These are phyloP conservation scores for Neonectria ditissima DNA, from an alignment of 2,329 filamentous ascomycete species.

Conservation along the genomic window DNA sequence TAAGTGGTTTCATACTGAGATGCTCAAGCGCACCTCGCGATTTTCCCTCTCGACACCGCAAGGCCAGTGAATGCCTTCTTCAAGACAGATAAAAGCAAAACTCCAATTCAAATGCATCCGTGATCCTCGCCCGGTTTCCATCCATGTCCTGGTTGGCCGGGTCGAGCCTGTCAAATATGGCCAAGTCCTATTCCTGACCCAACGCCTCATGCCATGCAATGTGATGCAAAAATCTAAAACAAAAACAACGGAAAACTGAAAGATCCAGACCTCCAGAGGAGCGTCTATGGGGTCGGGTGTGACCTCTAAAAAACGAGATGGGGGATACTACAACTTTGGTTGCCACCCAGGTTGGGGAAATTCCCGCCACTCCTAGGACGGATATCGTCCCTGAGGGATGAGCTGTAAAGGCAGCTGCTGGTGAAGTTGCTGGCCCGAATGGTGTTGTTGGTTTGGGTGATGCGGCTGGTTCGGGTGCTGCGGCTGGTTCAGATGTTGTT, in stretches of 20 bases:
- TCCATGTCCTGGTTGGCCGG: slow-evolving; percentile 16
- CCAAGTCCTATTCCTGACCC: slow-evolving; percentile 34
- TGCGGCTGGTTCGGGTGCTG: too few species aligned
- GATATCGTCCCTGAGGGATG: slow-evolving; percentile 49
- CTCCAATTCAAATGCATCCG: slow-evolving; percentile 28
- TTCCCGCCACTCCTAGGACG: slow-evolving; percentile 49
- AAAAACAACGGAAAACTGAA: slow-evolving; percentile 31
- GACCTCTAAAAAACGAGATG: slow-evolving; percentile 21
- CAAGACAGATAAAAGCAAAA: slow-evolving; percentile 14
- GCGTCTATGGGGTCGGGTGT: slow-evolving; percentile 18
- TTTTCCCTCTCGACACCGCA: slow-evolving; percentile 6
- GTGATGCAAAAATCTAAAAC: slow-evolving; percentile 38
- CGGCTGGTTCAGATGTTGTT: slow-evolving; percentile 6
- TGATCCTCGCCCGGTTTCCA: slow-evolving; percentile 13
- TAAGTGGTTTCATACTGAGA: slow-evolving; percentile 5
- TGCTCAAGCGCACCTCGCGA: slow-evolving; percentile 12
- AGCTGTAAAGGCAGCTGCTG: slow-evolving; percentile 43
- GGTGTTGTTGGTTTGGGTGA: background rate
- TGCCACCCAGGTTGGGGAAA: slow-evolving; percentile 18
- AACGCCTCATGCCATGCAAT: slow-evolving; percentile 48
- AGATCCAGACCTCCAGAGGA: slow-evolving; percentile 17
- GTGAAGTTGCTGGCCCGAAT: slow-evolving; percentile 23
- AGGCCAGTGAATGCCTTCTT: slow-evolving; percentile 16
- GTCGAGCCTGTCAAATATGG: slow-evolving; percentile 14
- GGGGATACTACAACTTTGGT: background rate